Base-by-base conservation (phyloP, 2,329 filamentous ascomycete species). In the Fusarium beomiforme region DNA sequence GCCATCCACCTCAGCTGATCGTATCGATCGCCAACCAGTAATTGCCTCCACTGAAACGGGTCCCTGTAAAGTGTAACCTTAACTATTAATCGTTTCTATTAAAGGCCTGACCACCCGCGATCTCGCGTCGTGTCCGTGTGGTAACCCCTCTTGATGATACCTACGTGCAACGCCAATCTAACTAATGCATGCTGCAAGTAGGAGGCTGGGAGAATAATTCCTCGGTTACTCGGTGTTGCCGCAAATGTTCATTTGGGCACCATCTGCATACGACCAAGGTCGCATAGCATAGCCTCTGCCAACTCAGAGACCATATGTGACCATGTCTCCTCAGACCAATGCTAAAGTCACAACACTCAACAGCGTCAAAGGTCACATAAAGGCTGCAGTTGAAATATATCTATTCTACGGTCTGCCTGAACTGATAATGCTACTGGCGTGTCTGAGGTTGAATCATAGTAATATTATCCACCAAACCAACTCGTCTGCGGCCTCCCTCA, bases 31-130 rank as follows among this genome's bases (percentile, higher is more conserved):
- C 67, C 66, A 57, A 47, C 54, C 46, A 65, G 53, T 24, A 26
- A 65, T 21, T 31, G 31, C 39, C 57, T 60, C 61, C 61, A 60
- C 62, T 31, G n/a, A 42, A 47, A 55, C 37, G 26, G 37, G 49
- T 31, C 54, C 42, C 34, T 65, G 62, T 21, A 49, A 67, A 53
- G 33, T 36, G 56, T 63, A 67, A 62, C 47, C 41, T 16, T 36
- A 34, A 42, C 31, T 43, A 33, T 46, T 42, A 44, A 42, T 43
- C 71, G 63, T 71, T 68, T 67, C 65, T 66, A 73, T 65, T 71
- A 73, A 75, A 71, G 62, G 71, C 63, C 73, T 53, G 73, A 47
- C 73, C 71, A 75, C 47, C 73, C 73, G 73, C 73, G 73, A 59
- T 24, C 37, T 70, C 72, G 73, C 59, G 71, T 75, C 73, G 73